phyloP scores from a whole-genome alignment of 176 grass and related monocot species.

The Lolium multiflorum region DNA sequence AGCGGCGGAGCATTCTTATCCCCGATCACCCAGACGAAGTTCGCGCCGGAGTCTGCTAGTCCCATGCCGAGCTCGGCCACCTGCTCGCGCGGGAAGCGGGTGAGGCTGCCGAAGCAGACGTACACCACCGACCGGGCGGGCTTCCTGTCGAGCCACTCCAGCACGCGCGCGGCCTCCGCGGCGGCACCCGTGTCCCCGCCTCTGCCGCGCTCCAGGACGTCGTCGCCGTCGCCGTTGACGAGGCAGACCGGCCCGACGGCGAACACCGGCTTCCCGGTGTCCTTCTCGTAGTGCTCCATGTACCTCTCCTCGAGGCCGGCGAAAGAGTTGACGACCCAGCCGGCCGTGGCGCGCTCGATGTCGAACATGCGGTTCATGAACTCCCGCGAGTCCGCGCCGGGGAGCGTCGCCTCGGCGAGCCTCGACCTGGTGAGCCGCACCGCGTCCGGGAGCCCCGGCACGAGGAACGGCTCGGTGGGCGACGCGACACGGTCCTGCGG shows the following conservation, averaged over 20 bases:
- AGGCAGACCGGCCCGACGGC: slow-evolving; percentile 62
- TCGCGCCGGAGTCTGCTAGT: slow-evolving; percentile 43
- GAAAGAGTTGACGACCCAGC: slow-evolving; percentile 78
- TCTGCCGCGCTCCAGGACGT: slow-evolving; percentile 49
- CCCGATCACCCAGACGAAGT: slow-evolving; percentile 74
- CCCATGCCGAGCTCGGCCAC: slow-evolving; percentile 61
- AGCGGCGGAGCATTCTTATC: slow-evolving; percentile 22
- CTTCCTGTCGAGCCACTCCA: slow-evolving; percentile 60
- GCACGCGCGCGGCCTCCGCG: slow-evolving; percentile 39
- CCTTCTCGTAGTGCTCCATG: slow-evolving; percentile 64
- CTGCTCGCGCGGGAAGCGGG: slow-evolving; percentile 54
- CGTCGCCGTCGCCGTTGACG: slow-evolving; percentile 47
- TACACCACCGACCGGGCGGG: slow-evolving; percentile 64
- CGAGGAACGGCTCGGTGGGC: slow-evolving; percentile 55
- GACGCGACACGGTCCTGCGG: slow-evolving; percentile 45
- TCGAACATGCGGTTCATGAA: slow-evolving; percentile 55
- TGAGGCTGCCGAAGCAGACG: slow-evolving; percentile 73
- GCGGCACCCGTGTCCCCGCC: slow-evolving; percentile 8
- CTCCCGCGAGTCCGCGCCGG: slow-evolving; percentile 47
- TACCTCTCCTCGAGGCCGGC: slow-evolving; percentile 56
- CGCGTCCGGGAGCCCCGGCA: slow-evolving; percentile 52
- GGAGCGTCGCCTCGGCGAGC: slow-evolving; percentile 67
- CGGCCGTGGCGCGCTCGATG: slow-evolving; percentile 56
- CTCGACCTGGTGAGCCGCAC: slow-evolving; percentile 56
- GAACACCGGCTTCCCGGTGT: slow-evolving; percentile 69